Percentiles rank a stretch among this genome's conserved stretches.
Conservation (phyloP, 208 protist species). For the Acanthamoeba healyi region DNA sequence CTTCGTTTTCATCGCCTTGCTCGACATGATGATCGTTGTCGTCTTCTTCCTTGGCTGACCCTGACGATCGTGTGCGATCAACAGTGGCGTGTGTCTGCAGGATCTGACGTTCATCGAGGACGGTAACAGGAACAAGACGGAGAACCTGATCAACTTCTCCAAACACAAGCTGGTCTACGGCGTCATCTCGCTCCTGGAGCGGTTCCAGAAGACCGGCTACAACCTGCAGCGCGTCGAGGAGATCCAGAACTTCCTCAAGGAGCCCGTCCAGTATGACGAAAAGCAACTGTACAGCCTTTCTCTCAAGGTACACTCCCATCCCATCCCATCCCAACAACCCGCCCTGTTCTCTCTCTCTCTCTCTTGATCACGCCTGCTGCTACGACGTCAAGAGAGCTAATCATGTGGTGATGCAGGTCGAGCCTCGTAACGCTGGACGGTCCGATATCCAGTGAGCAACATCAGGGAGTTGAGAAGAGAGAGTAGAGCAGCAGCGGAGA, state of each 20-base stretch:
- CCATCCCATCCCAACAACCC: too few relatives aligned
- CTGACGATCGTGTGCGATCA: background rate
- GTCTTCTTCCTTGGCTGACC: background rate
- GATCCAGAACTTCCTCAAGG: constrained; percentile 50
- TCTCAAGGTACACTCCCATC: constrained; percentile 38
- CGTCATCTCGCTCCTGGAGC: constrained; percentile 51
- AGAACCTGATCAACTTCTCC: constrained; percentile 76
- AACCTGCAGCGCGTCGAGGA: constrained; percentile 51
- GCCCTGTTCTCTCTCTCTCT: too few relatives aligned
- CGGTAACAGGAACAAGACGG: constrained; percentile 74
- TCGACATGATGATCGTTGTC: background rate
- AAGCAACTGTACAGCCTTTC: constrained; percentile 72
- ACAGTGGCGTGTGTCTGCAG: constrained; percentile 71
- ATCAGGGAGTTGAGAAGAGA: background rate
- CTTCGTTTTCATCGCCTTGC: background rate
- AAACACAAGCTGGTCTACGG: constrained; percentile 76
- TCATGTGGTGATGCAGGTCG: background rate
- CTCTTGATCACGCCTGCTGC: too few relatives aligned
- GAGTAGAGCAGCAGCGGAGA: too few relatives aligned
- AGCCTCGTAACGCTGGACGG: constrained; percentile 60
- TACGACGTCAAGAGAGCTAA: too few relatives aligned
- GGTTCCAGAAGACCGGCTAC: constrained; percentile 75
- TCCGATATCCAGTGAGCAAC: constrained; percentile 44
- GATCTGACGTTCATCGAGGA: constrained; percentile 79
- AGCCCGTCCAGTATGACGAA: constrained; percentile 6